Evolutionary conservation across 2,329 filamentous ascomycete genomes (phyloP), one percentile per base, ranked within the genome.

Genomic region (Cadophora sp.): DNA sequence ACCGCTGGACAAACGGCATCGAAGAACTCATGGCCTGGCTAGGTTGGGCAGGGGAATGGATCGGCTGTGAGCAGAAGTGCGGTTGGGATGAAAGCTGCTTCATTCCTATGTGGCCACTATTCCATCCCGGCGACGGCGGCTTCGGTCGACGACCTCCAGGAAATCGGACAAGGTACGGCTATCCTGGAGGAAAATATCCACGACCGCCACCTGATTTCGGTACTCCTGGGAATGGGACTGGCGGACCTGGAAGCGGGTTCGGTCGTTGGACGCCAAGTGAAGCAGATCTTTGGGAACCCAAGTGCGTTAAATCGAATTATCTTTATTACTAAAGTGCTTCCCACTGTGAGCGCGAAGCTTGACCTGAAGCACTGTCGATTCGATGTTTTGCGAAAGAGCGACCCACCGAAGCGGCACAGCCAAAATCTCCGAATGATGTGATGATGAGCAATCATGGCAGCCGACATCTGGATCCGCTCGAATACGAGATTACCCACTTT

Each of bases 61-160:
- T 79, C 1, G 75, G 77, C 9, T 85, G 83, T 67, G 69, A 78
- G 3, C 73, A 78, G 34, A 77, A 78, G 50, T 85, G 83, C 66
- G 79, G 70, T 4, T 79, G 77, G 74, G 79, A 82, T 66, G 81
- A 84, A 71, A 77, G 79, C 14, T 85, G 83, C 71, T 84, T 80
- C 68, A 83, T 85, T 48, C 83, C 83, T 1, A 85, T 85, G 80
- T 85, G 83, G 83, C 83, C 83, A 1, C 69, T 83, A 68, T 68
- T 76, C 9, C 66, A 63, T 3, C 61, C 59, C 34, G 48, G 40
- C 40, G 27, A 60, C 24, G 37, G 66, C 5, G 34, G 29, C 3
- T 26, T 59, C n/a, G 51, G 66, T 24, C 60, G 68, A 46, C 53
- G 61, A 29, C 58, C 59, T 22, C 62, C 67, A 29, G 58, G 64